Conservation (phyloP, 371 early-diverging fungal species). For the Lichtheimia ornata region DNA sequence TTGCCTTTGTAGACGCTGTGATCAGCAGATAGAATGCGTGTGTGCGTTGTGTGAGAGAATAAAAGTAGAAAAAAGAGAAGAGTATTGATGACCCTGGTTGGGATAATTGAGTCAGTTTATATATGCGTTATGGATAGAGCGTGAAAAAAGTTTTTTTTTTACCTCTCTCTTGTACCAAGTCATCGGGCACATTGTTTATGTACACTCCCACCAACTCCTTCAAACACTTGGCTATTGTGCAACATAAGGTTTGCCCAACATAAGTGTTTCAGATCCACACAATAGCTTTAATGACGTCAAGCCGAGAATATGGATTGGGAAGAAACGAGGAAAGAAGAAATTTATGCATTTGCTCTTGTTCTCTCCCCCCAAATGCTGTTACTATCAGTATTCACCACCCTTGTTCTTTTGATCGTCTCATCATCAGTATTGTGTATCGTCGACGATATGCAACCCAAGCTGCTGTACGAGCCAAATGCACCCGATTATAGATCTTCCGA, state of each 20-base stretch:
- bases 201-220: conserved; percentile 16
- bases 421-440: conserved; percentile 1
- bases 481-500: conserved; percentile 33
- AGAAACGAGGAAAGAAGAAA: not conserved
- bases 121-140: not conserved
- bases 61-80: conserved; percentile 18
- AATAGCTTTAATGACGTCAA: conserved; percentile 18
- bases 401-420: conserved; percentile 8
- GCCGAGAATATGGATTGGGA: not conserved
- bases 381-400: not conserved
- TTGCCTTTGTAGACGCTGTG: too few relatives aligned
- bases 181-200: conserved; percentile 29
- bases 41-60: not conserved
- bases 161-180: conserved; percentile 5
- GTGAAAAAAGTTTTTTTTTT: conserved; percentile 15
- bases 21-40: too few relatives aligned
- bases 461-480: conserved; percentile 40
- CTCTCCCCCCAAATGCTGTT: conserved; percentile 3
- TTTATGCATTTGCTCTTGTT: conserved; percentile 2
- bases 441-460: conserved; percentile 7
- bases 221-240: conserved; percentile 23
- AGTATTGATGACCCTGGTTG: conserved; percentile 4
- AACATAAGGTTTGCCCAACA: conserved; percentile 6
- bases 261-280: conserved; percentile 13
- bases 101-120: not conserved